Base-by-base conservation (phyloP, 2,329 filamentous ascomycete genomes). In the Atkinsonella hypoxylon region DNA sequence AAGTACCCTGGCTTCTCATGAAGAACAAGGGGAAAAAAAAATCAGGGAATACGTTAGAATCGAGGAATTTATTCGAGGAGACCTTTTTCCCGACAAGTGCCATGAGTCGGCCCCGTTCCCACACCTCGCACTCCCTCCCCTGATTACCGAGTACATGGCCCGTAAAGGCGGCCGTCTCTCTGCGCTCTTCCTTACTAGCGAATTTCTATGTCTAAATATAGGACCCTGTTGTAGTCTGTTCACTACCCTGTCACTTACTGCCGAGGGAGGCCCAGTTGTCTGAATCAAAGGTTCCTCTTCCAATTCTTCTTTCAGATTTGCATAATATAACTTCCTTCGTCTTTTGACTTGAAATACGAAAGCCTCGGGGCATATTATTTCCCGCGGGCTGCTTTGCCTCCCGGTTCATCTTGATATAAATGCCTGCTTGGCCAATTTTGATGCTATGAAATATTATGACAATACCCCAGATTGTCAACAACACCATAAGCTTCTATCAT, bases 121-220 rank as follows among this genome's bases (percentile, higher is more conserved):
- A 26, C 26, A 26, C 26, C 26, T 26, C 8, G 26, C 26, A 26
- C 26, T 4, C 26, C 26, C 26, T 26, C 26, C 26, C 26, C 26
- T 26, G 26, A 26, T 26, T 26, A 26, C 26, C 26, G 26, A 26
- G 26, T 5, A 26, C 26, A 26, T 7, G 26, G 26, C 26, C 26
- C 42, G 26, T 31, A 12, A 11, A 18, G 12, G 4, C 42, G 9
- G 11, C 42, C 31, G 52, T 48, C 41, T 40, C 20, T 32, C 31
- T 32, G 42, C 22, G 20, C 17, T 47, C 12, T 45, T 41, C 40
- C 48, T 36, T 45, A 22, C 48, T 55, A 53, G 53, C 48, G 48
- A 43, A 26, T 12, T 26, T 51, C 40, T 45, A 34, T 42, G 7
- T 48, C 17, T 51, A 46, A 46, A 45, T 51, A 45, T 49, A 17